phyloP scores from a whole-genome alignment of 2,329 filamentous ascomycete species.

The Alternaria consortialis region DNA sequence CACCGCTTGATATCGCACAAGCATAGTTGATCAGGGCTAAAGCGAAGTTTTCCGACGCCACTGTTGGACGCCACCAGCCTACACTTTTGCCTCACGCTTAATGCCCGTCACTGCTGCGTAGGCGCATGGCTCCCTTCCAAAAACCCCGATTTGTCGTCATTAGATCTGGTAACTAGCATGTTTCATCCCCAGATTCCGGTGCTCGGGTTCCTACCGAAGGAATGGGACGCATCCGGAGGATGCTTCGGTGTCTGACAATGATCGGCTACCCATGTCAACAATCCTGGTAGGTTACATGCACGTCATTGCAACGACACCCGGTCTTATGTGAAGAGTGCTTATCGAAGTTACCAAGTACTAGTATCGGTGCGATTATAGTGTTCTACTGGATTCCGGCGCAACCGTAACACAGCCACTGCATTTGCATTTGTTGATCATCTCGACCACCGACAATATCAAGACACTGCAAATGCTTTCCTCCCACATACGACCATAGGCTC shows the following conservation, averaged over 20 bases:
- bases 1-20: not conserved
- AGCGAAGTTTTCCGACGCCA: not conserved
- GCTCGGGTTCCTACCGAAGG: slow-evolving; percentile 12
- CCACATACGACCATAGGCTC: slow-evolving; percentile 16
- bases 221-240: slow-evolving; percentile 17
- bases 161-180: not conserved
- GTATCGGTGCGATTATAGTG: not conserved
- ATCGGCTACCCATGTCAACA: slow-evolving; percentile 23
- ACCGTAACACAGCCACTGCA: not conserved
- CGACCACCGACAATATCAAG: not conserved
- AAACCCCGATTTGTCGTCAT: slow-evolving; percentile 3
- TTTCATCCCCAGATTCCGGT: slow-evolving; percentile 15
- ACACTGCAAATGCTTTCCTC: not conserved
- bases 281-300: slow-evolving; percentile 18
- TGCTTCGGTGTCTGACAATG: slow-evolving; percentile 13
- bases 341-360: not conserved
- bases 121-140: not conserved
- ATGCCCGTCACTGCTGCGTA: not conserved
- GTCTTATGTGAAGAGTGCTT: not conserved
- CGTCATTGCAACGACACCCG: slow-evolving; percentile 16
- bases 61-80: slow-evolving; percentile 7
- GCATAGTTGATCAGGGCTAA: slow-evolving; percentile 2
- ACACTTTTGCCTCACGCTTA: slow-evolving; percentile 2
- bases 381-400: not conserved
- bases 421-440: not conserved